phyloP scores from a whole-genome alignment of 2,329 filamentous ascomycete genomes.

The Epichloe gansuensis region DNA sequence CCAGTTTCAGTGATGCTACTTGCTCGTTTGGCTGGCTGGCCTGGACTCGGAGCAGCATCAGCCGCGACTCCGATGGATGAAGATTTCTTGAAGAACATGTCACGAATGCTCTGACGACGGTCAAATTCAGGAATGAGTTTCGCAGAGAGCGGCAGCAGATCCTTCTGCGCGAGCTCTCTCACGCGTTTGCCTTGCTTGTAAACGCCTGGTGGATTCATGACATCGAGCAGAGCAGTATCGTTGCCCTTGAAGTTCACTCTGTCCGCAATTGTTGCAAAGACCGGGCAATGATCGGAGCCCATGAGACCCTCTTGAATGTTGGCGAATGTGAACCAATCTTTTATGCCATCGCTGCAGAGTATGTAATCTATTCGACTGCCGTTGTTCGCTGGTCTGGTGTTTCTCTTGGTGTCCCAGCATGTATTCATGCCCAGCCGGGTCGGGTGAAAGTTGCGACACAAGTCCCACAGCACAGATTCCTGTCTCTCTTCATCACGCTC shows the following conservation, averaged over 20 bases:
- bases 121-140: slow-evolving; percentile 81
- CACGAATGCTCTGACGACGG: slow-evolving; percentile 70
- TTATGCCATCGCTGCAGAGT: slow-evolving; percentile 67
- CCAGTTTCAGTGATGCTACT: neutral
- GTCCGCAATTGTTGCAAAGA: slow-evolving; percentile 64
- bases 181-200: slow-evolving; percentile 55
- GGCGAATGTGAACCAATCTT: slow-evolving; percentile 63
- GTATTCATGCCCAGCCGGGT: slow-evolving; percentile 84
- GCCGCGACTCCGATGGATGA: neutral
- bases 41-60: neutral
- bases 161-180: slow-evolving; percentile 52
- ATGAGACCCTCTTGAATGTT: slow-evolving; percentile 90
- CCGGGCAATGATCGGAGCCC: slow-evolving; percentile 93
- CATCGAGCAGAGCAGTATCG: slow-evolving; percentile 47
- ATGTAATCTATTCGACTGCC: slow-evolving; percentile 91
- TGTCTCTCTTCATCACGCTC: slow-evolving; percentile 57
- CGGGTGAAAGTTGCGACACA: slow-evolving; percentile 71
- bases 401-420: slow-evolving; percentile 90
- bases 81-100: slow-evolving; percentile 60
- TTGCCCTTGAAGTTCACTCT: slow-evolving; percentile 37
- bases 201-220: slow-evolving; percentile 65
- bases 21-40: neutral
- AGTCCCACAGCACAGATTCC: slow-evolving; percentile 63
- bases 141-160: slow-evolving; percentile 62
- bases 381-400: slow-evolving; percentile 89